phyloP scores from a whole-genome alignment of 805 yeast species.

The Cyberlindnera saturnus region DNA sequence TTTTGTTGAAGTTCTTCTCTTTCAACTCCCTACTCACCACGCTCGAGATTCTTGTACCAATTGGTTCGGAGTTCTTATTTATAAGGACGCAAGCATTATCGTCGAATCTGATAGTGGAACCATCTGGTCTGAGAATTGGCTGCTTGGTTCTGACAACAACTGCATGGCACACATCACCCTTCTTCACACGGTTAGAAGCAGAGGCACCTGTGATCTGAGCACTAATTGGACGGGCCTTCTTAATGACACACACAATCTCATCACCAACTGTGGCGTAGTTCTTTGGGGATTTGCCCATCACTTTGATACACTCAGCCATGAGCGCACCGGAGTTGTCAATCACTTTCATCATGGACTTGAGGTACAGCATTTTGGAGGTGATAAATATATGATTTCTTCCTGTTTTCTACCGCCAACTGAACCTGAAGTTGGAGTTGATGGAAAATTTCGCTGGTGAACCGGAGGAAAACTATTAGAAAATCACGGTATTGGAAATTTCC shows the following conservation, averaged over 20 bases:
- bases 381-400: background rate
- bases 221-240: constrained; percentile 76
- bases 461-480: background rate
- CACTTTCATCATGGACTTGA: constrained; percentile 82
- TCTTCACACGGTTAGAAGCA: constrained; percentile 75
- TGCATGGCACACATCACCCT: constrained; percentile 95
- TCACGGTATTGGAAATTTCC: background rate
- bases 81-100: constrained; percentile 96
- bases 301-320: constrained; percentile 93
- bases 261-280: constrained; percentile 86
- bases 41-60: constrained; percentile 87
- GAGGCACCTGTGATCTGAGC: constrained; percentile 68
- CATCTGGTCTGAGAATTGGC: constrained; percentile 70
- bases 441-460: too few species aligned
- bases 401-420: too few species aligned
- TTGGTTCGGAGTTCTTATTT: constrained; percentile 88
- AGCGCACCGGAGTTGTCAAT: constrained; percentile 96
- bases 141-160: constrained; percentile 92
- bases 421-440: too few species aligned
- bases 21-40: constrained; percentile 89
- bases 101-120: constrained; percentile 79
- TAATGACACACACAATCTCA: constrained; percentile 88
- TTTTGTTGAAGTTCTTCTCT: constrained; percentile 76
- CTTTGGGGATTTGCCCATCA: constrained; percentile 80
- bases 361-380: constrained; percentile 62